Evolutionary conservation across 2,329 filamentous ascomycete species (phyloP).

Genomic region (Westerdykella sp.): DNA sequence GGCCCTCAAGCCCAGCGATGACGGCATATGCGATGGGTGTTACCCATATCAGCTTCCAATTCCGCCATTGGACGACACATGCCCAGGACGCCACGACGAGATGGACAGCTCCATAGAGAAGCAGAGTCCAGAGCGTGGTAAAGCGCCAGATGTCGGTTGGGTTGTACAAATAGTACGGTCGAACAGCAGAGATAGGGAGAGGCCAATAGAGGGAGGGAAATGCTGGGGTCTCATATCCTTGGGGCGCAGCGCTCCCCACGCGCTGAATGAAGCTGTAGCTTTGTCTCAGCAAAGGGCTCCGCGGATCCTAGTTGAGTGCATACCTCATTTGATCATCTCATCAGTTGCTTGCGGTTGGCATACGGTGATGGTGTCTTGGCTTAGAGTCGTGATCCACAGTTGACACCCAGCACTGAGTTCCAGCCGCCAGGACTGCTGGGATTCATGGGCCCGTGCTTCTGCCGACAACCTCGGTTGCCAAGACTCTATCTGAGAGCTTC

Average conservation of each 20-base stretch:
- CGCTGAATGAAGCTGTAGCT: slow-evolving; percentile 39
- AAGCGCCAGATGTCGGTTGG: slow-evolving; percentile 78
- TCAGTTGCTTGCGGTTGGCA: too few species aligned
- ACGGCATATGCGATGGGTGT: slow-evolving; percentile 65
- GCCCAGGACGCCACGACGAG: slow-evolving; percentile 65
- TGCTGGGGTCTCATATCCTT: slow-evolving; percentile 59
- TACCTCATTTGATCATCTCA: too few species aligned
- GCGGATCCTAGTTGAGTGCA: too few species aligned
- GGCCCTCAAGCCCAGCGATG: slow-evolving; percentile 67
- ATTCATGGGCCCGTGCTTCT: slow-evolving; percentile 3
- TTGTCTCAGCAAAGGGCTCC: too few species aligned
- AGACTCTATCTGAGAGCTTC: too few species aligned
- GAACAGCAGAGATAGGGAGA: slow-evolving; percentile 50
- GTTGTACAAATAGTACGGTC: slow-evolving; percentile 63
- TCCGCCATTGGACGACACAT: slow-evolving; percentile 60
- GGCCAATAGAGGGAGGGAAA: slow-evolving; percentile 84
- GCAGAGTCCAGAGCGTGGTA: slow-evolving; percentile 78
- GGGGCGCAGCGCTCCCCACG: slow-evolving; percentile 43
- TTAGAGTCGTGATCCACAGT: too few species aligned
- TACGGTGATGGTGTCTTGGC: too few species aligned
- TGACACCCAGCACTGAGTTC: too few species aligned
- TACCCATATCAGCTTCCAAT: slow-evolving; percentile 58
- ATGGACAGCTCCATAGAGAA: slow-evolving; percentile 72
- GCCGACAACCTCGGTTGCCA: slow-evolving; percentile 23
- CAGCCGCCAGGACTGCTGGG: too few species aligned